Evolutionary conservation across 768 basidiomycete genomes (phyloP), one percentile per base, ranked within the genome.

Genomic region (Agaricus subrufescens): DNA sequence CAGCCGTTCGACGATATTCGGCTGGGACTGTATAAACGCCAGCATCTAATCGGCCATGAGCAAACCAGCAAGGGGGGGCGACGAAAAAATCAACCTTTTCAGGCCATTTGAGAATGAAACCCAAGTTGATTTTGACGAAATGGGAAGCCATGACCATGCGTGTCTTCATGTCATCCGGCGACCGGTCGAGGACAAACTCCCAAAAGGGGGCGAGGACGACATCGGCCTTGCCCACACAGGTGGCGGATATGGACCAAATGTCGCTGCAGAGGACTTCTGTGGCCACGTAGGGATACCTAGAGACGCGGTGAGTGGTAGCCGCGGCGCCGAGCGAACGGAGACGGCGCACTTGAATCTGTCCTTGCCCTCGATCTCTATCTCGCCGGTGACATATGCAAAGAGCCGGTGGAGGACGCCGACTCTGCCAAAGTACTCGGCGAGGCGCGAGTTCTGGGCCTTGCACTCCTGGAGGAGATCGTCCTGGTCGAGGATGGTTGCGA

Each of bases 261-360:
- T 96, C 94, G 70, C 91, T 90, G 73, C 94, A 95, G 34, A 98
- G 81, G 25, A 98, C 93, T 69, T 98, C 96, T 27, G 95, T 94
- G 14, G 93, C 89, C 23, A 94, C 84, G 65, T 91, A 89, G 1
- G 95, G 93, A 70, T 93, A 98, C 71, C 95, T 97, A 44, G 43
- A 30, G 37, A 54, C 27, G n/a, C n/a, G 29, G 47, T 40, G 46
- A 52, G 34, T 43, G 49, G 45, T 15, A 10, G 26, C 19, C 29
- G 46, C 30, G 8, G 15, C 26, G 25, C 14, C 0, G n/a, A 14
- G 15, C 27, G 31, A 11, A n/a, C 45, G 43, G 19, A 47, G 14
- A 42, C 43, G 11, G 77, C 89, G 72, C 71, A 93, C 91, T 91
- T 92, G 81, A 88, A 91, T 58, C 81, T 77, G 44, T 85, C 87